Conservation (phyloP, 345 rosid species). For the Erysimum cheiranthoides region DNA sequence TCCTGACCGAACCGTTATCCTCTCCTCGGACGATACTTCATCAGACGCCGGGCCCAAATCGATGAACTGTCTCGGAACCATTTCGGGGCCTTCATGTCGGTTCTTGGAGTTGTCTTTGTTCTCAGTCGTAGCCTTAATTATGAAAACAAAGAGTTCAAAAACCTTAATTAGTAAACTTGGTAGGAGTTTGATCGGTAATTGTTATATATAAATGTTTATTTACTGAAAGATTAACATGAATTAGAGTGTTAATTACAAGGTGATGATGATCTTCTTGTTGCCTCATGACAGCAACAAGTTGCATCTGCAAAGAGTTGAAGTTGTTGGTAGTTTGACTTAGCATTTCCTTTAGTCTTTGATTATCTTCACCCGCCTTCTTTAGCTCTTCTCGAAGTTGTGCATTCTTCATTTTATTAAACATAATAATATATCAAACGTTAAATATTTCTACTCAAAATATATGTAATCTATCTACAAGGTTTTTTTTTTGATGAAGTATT, state of each 20-base stretch:
- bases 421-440: neutral
- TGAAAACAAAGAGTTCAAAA: constrained; percentile 18
- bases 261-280: constrained; percentile 52
- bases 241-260: constrained; percentile 24
- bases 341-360: constrained; percentile 74
- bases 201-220: neutral
- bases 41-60: constrained; percentile 64
- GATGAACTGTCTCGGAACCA: constrained; percentile 70
- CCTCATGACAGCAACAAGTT: constrained; percentile 66
- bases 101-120: constrained; percentile 26
- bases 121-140: constrained; percentile 34
- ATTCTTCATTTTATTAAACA: constrained; percentile 40
- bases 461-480: neutral
- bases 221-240: neutral
- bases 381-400: constrained; percentile 72
- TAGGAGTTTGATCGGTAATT: neutral
- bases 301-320: constrained; percentile 72
- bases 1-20: constrained; percentile 55
- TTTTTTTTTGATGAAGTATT: neutral
- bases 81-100: constrained; percentile 27
- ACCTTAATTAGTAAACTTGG: neutral
- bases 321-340: constrained; percentile 71
- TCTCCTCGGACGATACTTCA: constrained; percentile 76
- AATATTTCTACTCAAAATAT: neutral
- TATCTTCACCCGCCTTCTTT: constrained; percentile 68